phyloP scores from a whole-genome alignment of 1,284 basidiomycete species.

The Irpex lacteus region DNA sequence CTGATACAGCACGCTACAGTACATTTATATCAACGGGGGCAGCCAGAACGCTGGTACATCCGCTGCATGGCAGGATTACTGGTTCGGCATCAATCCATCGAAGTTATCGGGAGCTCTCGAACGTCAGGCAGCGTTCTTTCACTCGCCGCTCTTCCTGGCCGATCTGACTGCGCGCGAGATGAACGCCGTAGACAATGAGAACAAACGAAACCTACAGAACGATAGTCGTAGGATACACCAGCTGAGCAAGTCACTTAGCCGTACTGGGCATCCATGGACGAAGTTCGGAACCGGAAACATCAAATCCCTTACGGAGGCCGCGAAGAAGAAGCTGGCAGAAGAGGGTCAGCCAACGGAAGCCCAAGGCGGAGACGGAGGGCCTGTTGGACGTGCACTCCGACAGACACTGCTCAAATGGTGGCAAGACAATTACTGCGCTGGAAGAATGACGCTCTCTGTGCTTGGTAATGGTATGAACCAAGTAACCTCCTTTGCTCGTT shows the following conservation, averaged over 20 bases:
- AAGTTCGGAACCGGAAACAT: constrained; percentile 70
- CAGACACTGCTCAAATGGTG: constrained; percentile 68
- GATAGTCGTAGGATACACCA: constrained; percentile 64
- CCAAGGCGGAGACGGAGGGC: constrained; percentile 27
- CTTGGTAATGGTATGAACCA: constrained; percentile 26
- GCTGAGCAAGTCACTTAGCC: constrained; percentile 54
- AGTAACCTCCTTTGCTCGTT: background rate
- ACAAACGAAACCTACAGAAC: constrained; percentile 67
- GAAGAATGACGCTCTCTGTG: constrained; percentile 55
- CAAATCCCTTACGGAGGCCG: constrained; percentile 40
- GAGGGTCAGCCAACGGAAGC: constrained; percentile 5
- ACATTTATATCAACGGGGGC: constrained; percentile 58
- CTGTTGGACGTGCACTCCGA: constrained; percentile 52
- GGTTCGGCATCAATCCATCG: constrained; percentile 53
- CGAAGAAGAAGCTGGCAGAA: constrained; percentile 17
- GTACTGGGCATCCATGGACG: constrained; percentile 52
- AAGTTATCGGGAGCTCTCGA: constrained; percentile 56
- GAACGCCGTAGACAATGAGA: constrained; percentile 69
- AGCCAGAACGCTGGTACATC: constrained; percentile 64
- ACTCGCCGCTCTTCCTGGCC: constrained; percentile 58
- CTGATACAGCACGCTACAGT: constrained; percentile 28
- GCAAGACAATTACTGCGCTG: constrained; percentile 63
- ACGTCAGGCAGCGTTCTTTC: constrained; percentile 68
- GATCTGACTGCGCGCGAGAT: constrained; percentile 67
- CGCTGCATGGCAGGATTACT: constrained; percentile 61